These are phyloP conservation scores for Talaromyces sp. DNA, from an alignment of 2,329 filamentous ascomycete species.

Conservation along the genomic window DNA sequence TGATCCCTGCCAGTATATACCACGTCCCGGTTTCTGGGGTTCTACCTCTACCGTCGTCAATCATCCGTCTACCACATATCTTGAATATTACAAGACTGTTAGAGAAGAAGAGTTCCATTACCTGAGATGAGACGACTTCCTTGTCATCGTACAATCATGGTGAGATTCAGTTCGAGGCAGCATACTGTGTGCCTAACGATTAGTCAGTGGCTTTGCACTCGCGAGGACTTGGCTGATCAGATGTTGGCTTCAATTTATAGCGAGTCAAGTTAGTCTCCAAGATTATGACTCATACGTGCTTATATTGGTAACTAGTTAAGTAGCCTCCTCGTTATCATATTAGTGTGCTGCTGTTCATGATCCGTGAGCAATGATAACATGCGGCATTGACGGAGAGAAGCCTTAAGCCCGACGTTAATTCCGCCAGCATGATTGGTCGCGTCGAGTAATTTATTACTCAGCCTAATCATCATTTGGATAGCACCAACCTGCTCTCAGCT, in stretches of 20 bases:
- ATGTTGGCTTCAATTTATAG: not conserved
- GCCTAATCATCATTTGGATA: too few species aligned
- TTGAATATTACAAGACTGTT: not conserved
- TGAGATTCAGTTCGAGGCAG: not conserved
- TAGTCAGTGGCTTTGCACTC: not conserved
- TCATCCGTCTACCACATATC: not conserved
- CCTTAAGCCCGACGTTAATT: constrained; percentile 7
- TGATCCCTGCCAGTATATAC: not conserved
- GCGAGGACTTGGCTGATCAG: not conserved
- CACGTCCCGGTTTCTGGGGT: not conserved
- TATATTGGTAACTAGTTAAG: too few species aligned
- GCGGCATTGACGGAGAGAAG: constrained; percentile 14
- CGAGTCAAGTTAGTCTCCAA: not conserved
- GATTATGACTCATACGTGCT: constrained; percentile 1
- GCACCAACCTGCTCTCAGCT: not conserved
- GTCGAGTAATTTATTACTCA: too few species aligned
- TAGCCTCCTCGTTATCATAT: not conserved
- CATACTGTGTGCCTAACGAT: not conserved
- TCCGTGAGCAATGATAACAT: not conserved
- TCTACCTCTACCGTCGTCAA: not conserved
- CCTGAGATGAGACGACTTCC: not conserved
- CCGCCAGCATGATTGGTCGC: not conserved
- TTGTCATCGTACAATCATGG: not conserved
- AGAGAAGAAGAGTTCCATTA: not conserved
- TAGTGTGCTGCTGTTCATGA: not conserved